Evolutionary conservation across 2,329 filamentous ascomycete genomes (phyloP).

Genomic region (Alternaria triticina): DNA sequence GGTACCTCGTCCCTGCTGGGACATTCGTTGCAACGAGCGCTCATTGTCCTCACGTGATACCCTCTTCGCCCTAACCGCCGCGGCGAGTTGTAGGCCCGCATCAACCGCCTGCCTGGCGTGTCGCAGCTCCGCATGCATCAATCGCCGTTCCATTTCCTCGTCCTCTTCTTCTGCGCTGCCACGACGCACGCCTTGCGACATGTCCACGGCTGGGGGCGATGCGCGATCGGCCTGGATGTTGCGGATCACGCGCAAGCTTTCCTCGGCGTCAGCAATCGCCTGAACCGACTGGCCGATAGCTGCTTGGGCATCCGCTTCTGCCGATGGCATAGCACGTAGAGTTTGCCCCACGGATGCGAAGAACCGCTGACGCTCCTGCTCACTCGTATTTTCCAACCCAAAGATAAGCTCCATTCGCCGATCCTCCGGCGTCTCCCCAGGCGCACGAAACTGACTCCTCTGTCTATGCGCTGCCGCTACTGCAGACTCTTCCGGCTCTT

Average conservation of each 20-base stretch:
- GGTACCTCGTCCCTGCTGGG: not conserved
- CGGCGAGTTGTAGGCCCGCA: not conserved
- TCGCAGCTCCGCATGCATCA: not conserved
- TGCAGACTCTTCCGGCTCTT: not conserved
- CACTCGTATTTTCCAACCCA: not conserved
- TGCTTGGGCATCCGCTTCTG: not conserved
- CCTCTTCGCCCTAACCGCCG: too few species aligned
- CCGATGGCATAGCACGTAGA: not conserved
- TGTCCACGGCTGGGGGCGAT: not conserved
- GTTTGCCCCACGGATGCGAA: rapidly evolving
- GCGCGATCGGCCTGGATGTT: not conserved
- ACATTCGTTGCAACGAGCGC: not conserved
- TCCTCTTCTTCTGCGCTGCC: not conserved
- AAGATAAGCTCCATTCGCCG: not conserved
- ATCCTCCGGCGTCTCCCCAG: not conserved
- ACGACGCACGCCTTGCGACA: not conserved
- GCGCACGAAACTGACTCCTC: not conserved
- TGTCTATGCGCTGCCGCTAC: not conserved
- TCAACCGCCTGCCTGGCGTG: not conserved
- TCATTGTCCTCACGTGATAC: not conserved
- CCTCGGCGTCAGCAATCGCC: not conserved
- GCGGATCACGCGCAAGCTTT: not conserved
- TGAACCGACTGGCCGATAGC: not conserved
- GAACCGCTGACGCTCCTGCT: not conserved
- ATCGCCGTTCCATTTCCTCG: not conserved